A percentile compares a stretch with the other conserved stretches of the same genome.
Conservation (phyloP, 2,329 filamentous ascomycete species). For the Metarhizium sp. region DNA sequence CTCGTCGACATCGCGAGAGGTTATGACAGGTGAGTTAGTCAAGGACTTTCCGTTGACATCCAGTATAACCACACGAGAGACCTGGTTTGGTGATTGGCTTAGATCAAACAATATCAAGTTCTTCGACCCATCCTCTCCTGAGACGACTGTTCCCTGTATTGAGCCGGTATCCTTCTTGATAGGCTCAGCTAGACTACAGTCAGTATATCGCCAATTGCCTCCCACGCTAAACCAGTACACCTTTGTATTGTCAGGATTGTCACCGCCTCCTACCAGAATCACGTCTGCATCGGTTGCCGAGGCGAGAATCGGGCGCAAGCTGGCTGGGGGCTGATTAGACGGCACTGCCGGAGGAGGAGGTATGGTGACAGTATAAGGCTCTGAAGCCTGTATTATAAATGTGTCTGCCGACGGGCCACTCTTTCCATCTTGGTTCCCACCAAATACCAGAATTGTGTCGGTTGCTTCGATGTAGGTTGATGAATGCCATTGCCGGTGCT, state of each 20-base stretch:
- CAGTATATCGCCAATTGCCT: constrained; percentile 57
- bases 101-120: constrained; percentile 73
- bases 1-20: constrained; percentile 10
- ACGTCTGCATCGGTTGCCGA: constrained; percentile 63
- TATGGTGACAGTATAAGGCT: constrained; percentile 54
- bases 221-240: constrained; percentile 63
- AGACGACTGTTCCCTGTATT: constrained; percentile 55
- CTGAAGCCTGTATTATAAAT: constrained; percentile 59
- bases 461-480: constrained; percentile 63
- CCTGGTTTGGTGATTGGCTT: constrained; percentile 61
- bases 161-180: constrained; percentile 47
- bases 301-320: constrained; percentile 59
- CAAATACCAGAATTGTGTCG: constrained; percentile 70
- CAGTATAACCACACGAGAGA: constrained; percentile 60
- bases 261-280: constrained; percentile 63
- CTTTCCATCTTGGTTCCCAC: constrained; percentile 57
- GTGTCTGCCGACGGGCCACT: constrained; percentile 57
- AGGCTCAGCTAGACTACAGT: constrained; percentile 51
- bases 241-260: constrained; percentile 39
- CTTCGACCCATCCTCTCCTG: constrained; percentile 67
- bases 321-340: constrained; percentile 30
- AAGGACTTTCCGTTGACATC: constrained; percentile 48
- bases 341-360: constrained; percentile 46
- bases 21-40: constrained; percentile 34
- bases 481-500: constrained; percentile 65